These are phyloP conservation scores for Claviceps cyperi DNA, from an alignment of 2,329 filamentous ascomycete species.

Conservation along the genomic window DNA sequence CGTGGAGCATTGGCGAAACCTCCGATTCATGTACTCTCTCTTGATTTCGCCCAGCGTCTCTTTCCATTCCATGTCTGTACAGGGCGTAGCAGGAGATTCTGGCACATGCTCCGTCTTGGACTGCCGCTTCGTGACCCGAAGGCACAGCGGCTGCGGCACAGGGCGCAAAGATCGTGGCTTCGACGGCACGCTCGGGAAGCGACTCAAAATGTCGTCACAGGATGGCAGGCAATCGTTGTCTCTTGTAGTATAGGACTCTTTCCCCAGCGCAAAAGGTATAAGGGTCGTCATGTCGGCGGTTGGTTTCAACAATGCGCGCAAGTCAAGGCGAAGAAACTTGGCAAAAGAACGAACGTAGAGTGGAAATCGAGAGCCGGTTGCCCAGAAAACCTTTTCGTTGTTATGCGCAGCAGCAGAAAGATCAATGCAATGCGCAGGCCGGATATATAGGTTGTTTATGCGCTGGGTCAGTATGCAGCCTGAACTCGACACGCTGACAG, in stretches of 20 bases:
- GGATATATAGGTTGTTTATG: neutral
- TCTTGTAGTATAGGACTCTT: constrained; percentile 2
- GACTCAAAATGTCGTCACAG: neutral
- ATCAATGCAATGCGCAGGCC: neutral
- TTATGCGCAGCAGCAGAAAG: no score
- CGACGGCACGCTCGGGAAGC: constrained; percentile 1
- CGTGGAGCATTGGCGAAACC: constrained; percentile 38
- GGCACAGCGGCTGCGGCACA: neutral
- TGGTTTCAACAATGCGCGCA: no score
- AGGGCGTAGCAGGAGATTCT: constrained; percentile 14
- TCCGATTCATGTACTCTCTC: constrained; percentile 33
- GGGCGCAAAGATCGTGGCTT: neutral
- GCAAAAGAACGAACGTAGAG: neutral
- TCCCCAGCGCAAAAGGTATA: constrained; percentile 18
- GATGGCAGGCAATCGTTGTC: neutral
- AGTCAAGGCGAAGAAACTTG: neutral
- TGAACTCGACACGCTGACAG: neutral
- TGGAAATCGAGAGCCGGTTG: no score
- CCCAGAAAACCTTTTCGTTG: no score
- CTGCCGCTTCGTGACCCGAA: neutral
- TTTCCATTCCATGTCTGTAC: constrained; percentile 35
- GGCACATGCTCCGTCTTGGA: neutral
- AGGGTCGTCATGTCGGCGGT: constrained; percentile 15
- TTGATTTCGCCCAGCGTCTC: constrained; percentile 37
- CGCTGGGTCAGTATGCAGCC: no score